Conservation (phyloP, 768 basidiomycete species). For the Trametes cubensis region DNA sequence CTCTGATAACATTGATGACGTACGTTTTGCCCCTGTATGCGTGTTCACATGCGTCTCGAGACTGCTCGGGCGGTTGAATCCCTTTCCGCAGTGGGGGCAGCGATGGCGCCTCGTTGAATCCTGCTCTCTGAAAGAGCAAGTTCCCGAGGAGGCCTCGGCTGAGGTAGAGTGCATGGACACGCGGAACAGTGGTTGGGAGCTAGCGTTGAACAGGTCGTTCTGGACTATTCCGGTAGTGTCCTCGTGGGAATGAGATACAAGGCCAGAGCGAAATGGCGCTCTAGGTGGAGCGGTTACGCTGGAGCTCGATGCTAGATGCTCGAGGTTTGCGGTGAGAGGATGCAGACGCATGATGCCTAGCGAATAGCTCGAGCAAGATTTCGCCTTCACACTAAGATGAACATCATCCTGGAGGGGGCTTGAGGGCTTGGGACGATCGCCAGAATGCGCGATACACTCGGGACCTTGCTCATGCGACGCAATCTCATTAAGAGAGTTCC, state of each 20-base stretch:
- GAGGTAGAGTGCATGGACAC: constrained; percentile 4
- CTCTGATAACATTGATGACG: constrained; percentile 32
- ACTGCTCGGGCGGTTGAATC: constrained; percentile 71
- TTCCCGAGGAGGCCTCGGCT: constrained; percentile 3
- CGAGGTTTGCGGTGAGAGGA: constrained; percentile 18
- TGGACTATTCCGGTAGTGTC: background rate
- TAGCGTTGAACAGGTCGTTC: background rate
- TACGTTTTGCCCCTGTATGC: constrained; percentile 72
- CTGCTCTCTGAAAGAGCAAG: constrained; percentile 15
- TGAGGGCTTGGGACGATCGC: too few species aligned
- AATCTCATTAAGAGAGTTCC: too few species aligned
- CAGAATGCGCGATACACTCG: too few species aligned
- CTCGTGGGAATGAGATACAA: background rate
- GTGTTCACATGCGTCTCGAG: constrained; percentile 67
- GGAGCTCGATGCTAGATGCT: constrained; percentile 17
- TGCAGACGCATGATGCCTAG: constrained; percentile 8
- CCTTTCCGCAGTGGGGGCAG: constrained; percentile 55
- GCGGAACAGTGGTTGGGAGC: constrained; percentile 20
- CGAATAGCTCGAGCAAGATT: background rate
- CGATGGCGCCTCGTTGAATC: constrained; percentile 33
- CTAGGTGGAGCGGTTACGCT: constrained; percentile 6
- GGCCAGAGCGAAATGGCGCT: background rate
- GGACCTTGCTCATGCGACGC: too few species aligned
- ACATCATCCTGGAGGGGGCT: too few species aligned
- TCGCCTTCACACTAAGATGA: too few species aligned